These are phyloP conservation scores for Globisporangium uncinulatum DNA, from an alignment of 352 stramenopile genomes.

Conservation along the genomic window DNA sequence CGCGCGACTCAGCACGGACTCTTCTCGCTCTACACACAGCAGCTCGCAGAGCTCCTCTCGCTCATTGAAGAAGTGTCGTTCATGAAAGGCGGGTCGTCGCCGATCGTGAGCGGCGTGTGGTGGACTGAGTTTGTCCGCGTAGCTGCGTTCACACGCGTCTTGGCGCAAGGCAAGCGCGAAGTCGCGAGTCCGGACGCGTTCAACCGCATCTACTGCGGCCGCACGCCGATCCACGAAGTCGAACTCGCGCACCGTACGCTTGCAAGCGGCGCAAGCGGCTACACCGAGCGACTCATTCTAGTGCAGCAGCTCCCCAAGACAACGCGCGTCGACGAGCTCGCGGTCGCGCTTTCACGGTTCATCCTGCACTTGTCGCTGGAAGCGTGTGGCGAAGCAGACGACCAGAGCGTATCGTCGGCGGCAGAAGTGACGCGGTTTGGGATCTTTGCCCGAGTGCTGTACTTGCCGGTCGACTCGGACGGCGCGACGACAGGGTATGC, in stretches of 20 bases:
- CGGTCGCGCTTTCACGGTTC: constrained; percentile 40
- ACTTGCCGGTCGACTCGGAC: constrained; percentile 42
- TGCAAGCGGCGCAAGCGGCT: constrained; percentile 26
- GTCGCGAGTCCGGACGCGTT: constrained; percentile 27
- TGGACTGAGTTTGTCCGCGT: constrained; percentile 59
- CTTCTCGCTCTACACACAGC: constrained; percentile 63
- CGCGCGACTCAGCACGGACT: constrained; percentile 49
- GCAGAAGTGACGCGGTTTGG: constrained; percentile 56
- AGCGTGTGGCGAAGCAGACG: constrained; percentile 70
- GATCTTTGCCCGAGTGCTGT: constrained; percentile 51
- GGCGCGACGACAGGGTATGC: constrained; percentile 52
- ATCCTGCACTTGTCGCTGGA: constrained; percentile 61
- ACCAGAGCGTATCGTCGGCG: constrained; percentile 69
- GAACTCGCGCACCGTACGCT: constrained; percentile 26
- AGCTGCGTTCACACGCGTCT: constrained; percentile 48
- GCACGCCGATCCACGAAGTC: constrained; percentile 54
- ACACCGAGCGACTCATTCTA: constrained; percentile 46
- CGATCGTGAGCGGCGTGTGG: constrained; percentile 36
- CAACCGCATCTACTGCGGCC: constrained; percentile 50
- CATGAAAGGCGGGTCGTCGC: constrained; percentile 41
- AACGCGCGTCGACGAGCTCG: constrained; percentile 30
- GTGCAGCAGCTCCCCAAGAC: constrained; percentile 69
- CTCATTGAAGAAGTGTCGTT: constrained; percentile 54
- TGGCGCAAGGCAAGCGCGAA: constrained; percentile 36
- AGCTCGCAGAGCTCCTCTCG: constrained; percentile 55